These are phyloP conservation scores for Vigna nakashimae DNA, from an alignment of 306 rosid species.

Conservation along the genomic window DNA sequence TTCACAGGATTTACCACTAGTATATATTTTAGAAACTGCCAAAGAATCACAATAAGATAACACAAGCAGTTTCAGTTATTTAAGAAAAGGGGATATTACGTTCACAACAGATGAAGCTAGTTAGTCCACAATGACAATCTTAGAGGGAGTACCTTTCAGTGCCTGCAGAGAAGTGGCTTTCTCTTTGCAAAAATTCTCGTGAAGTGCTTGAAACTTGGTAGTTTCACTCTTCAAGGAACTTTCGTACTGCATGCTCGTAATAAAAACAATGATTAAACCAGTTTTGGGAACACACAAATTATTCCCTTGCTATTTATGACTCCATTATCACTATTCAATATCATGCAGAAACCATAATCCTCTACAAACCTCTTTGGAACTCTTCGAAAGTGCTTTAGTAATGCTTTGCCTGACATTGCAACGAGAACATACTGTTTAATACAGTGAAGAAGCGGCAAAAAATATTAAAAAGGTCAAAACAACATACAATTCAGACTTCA, in stretches of 20 bases:
- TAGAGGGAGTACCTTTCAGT: constrained; percentile 65
- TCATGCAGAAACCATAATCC: neutral
- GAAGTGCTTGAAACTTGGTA: constrained; percentile 74
- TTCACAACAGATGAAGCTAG: neutral
- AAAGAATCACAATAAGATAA: constrained; percentile 11
- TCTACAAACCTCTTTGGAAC: constrained; percentile 90
- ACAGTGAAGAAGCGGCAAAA: neutral
- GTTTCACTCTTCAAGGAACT: constrained; percentile 79
- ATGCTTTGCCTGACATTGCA: constrained; percentile 73
- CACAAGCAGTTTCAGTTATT: neutral
- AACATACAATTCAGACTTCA: neutral
- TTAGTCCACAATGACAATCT: neutral
- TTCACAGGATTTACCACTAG: neutral
- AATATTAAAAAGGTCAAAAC: neutral
- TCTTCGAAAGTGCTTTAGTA: constrained; percentile 88
- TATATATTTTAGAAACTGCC: constrained; percentile 17
- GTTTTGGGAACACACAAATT: constrained; percentile 23
- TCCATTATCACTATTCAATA: constrained; percentile 6
- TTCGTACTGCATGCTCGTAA: constrained; percentile 70
- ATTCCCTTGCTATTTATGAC: constrained; percentile 15
- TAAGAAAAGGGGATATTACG: neutral
- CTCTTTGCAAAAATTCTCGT: constrained; percentile 83
- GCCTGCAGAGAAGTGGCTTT: constrained; percentile 74
- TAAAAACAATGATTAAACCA: constrained; percentile 35
- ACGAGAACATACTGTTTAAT: constrained; percentile 18